Base-by-base conservation (phyloP, 176 grass and related monocot genomes). In the Carex littledalei region DNA sequence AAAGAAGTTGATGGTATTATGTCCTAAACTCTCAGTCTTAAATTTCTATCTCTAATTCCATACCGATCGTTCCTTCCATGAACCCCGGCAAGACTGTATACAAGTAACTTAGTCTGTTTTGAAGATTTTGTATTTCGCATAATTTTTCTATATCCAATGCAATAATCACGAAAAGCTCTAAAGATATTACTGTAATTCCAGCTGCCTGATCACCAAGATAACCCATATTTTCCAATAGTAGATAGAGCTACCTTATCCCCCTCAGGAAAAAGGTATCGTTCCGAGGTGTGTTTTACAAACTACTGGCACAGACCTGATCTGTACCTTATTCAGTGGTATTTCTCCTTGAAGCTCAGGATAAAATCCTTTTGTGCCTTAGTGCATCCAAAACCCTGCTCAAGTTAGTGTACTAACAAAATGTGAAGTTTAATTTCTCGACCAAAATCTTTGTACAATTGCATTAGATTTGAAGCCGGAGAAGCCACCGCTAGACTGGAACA, bases 401-500 rank as follows among this genome's bases (percentile, higher is more conserved):
- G 8, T 47, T 16, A 72, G 6, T 49, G 39, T 47, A 47, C 17
- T 72, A 72, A 43, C 18, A 72, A 39, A 47, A 45, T 34, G 24
- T 78, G 34, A 55, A 20, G 18, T 32, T 78, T 3, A 78, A 56
- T 54, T 78, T 52, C 15, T 78, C 5, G 10, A 32, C 50, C 8
- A 15, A 55, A 78, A 13, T 16, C 7, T 78, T 78, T 78, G 50
- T 57, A 34, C 24, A 78, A 78, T 78, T 78, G 50, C 24, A 57
- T 78, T 84, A 98, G 95, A 93, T 89, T 80, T 91, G 47, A 87
- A 86, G 14, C 50, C 82, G 21, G 76, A 89, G 70, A 98, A 91
- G 86, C 88, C 84, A 76, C 79, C 89, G 1, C 91, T 98, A 0
- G 92, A 94, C 83, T 94, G 95, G 95, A 94, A 98, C 80, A 94